Conservation (phyloP, 306 rosid species). For the Begonia loranthoides region DNA sequence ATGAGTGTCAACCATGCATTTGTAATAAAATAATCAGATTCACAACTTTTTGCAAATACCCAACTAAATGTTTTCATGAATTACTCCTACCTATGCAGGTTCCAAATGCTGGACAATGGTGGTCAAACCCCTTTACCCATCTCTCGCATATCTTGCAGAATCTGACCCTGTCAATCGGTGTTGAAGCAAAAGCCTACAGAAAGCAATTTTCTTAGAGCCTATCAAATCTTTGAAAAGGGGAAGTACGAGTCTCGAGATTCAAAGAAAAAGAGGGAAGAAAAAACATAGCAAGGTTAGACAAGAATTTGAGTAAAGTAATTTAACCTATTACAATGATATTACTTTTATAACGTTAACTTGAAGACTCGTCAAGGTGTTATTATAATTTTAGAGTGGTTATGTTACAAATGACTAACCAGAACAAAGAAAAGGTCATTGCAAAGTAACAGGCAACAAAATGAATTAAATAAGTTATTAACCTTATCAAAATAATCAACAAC, state of each 20-base stretch:
- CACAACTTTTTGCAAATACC: background rate
- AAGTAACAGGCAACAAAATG: background rate
- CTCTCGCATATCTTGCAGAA: constrained; percentile 26
- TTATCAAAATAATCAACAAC: constrained; percentile 10
- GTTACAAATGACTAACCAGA: too few species aligned
- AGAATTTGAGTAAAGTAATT: too few species aligned
- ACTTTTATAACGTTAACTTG: too few species aligned
- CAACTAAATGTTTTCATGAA: background rate
- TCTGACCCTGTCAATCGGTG: constrained; percentile 20
- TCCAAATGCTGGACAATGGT: constrained; percentile 48
- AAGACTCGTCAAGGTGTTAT: too few species aligned
- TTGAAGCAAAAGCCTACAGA: background rate
- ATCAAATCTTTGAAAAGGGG: background rate
- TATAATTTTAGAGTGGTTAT: too few species aligned
- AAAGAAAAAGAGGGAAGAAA: too few species aligned
- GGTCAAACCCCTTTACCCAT: constrained; percentile 24
- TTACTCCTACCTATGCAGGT: constrained; percentile 31
- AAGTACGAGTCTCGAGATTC: background rate
- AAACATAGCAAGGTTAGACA: too few species aligned
- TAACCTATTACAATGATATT: too few species aligned
- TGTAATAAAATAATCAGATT: background rate
- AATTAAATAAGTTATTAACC: constrained; percentile 8
- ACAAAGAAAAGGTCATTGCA: background rate
- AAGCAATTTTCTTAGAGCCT: background rate
- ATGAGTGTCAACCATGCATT: background rate